These are phyloP conservation scores for Podila horticola DNA, from an alignment of 192 early-diverging fungal species.

Conservation along the genomic window DNA sequence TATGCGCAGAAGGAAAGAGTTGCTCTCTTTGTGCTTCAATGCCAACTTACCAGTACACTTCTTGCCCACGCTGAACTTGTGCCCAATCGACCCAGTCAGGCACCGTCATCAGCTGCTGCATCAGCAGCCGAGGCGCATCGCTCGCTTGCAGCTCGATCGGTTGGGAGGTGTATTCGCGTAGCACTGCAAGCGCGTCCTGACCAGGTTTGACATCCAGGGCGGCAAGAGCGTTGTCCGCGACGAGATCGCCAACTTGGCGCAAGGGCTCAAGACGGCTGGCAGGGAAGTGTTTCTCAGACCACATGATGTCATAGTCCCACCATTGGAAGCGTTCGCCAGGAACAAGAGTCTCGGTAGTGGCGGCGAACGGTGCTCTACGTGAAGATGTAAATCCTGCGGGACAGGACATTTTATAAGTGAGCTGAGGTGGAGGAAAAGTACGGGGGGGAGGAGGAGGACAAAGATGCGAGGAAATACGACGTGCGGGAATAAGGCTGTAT, in stretches of 20 bases:
- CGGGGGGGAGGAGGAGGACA: too few relatives aligned
- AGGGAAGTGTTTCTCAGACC: slow-evolving; percentile 29
- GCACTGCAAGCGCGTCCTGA: slow-evolving; percentile 4
- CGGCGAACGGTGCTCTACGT: background rate
- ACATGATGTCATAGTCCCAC: slow-evolving; percentile 26
- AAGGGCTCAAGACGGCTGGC: slow-evolving; percentile 25
- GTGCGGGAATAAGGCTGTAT: too few relatives aligned
- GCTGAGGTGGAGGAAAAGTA: too few relatives aligned
- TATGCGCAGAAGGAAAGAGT: background rate
- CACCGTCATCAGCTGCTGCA: slow-evolving; percentile 29
- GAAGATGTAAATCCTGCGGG: background rate
- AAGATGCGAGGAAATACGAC: too few relatives aligned
- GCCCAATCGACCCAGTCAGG: slow-evolving; percentile 47
- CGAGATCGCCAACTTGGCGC: slow-evolving; percentile 17
- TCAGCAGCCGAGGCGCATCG: slow-evolving; percentile 18
- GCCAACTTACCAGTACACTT: slow-evolving; percentile 25
- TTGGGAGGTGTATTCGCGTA: slow-evolving; percentile 14
- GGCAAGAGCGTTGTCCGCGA: slow-evolving; percentile 17
- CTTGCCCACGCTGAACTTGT: slow-evolving; percentile 31
- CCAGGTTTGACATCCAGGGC: slow-evolving; percentile 19
- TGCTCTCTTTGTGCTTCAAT: background rate
- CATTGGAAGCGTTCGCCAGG: slow-evolving; percentile 9
- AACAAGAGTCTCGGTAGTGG: slow-evolving; percentile 7
- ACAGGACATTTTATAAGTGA: background rate
- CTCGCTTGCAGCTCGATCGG: slow-evolving; percentile 18